Evolutionary conservation across 805 yeast species (phyloP).

Genomic region (Nematodospora valgi): DNA sequence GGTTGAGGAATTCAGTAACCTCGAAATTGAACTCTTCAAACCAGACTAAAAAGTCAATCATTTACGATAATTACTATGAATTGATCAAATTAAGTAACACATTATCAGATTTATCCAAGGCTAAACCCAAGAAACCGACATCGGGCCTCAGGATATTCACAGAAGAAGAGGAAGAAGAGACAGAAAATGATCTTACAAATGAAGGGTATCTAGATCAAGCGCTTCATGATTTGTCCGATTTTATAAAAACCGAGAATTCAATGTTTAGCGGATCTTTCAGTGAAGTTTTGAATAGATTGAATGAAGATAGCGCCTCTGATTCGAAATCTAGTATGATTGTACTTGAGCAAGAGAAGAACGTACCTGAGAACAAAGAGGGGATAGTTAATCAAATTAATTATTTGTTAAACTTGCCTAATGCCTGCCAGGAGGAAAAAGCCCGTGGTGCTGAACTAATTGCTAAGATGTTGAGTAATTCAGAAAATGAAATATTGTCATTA

Average conservation of each 20-base stretch:
- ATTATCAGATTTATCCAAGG: constrained; percentile 25
- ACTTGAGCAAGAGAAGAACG: constrained; percentile 1
- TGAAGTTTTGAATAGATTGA: constrained; percentile 14
- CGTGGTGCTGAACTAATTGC: not conserved
- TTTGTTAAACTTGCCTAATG: constrained; percentile 6
- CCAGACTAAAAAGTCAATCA: constrained; percentile 63
- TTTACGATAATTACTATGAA: constrained; percentile 74
- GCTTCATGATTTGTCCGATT: constrained; percentile 21
- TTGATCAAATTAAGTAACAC: constrained; percentile 64
- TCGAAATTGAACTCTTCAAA: constrained; percentile 50
- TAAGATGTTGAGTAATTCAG: constrained; percentile 11
- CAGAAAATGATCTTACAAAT: constrained; percentile 8
- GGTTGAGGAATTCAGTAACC: constrained; percentile 33
- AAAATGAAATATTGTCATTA: constrained; percentile 20
- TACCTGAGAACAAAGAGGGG: constrained; percentile 4
- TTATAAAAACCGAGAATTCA: constrained; percentile 17
- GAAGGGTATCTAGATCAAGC: constrained; percentile 17
- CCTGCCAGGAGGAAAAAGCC: constrained; percentile 1
- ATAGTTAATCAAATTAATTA: constrained; percentile 14
- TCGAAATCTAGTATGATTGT: constrained; percentile 17
- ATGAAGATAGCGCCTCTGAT: constrained; percentile 12
- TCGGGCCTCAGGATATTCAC: constrained; percentile 9
- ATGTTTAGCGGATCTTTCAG: constrained; percentile 21
- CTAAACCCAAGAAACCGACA: constrained; percentile 5
- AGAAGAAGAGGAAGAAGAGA: constrained; percentile 5